Conservation (phyloP, 768 basidiomycete species). For the Tubosaeta brunneosetosa region DNA sequence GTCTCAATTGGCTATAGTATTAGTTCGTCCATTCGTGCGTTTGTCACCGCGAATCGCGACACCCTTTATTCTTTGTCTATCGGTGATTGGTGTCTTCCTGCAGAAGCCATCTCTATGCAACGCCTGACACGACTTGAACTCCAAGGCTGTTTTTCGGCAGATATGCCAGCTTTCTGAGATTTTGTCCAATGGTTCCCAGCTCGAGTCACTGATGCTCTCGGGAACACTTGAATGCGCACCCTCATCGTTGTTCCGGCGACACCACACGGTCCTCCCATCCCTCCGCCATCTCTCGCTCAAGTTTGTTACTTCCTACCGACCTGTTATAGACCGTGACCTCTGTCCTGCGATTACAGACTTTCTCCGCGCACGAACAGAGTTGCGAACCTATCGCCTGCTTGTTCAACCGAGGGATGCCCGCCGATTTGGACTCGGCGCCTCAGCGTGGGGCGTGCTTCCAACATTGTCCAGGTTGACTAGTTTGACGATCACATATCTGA, state of each 20-base stretch:
- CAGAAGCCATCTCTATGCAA: conserved; percentile 48
- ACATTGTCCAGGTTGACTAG: conserved; percentile 48
- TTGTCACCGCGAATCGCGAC: conserved; percentile 49
- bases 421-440: conserved; percentile 62
- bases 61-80: conserved; percentile 52
- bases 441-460: conserved; percentile 68
- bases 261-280: conserved; percentile 48
- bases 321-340: conserved; percentile 52
- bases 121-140: conserved; percentile 64
- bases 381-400: conserved; percentile 51
- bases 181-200: conserved; percentile 54
- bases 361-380: conserved; percentile 47
- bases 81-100: conserved; percentile 59
- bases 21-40: conserved; percentile 38
- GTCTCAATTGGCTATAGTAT: conserved; percentile 36
- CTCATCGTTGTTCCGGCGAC: conserved; percentile 47
- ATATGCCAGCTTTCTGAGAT: conserved; percentile 54
- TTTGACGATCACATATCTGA: conserved; percentile 58
- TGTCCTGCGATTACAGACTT: conserved; percentile 69
- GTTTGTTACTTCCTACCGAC: conserved; percentile 38
- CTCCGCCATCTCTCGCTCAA: conserved; percentile 60
- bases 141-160: conserved; percentile 49
- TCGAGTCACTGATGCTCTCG: conserved; percentile 57
- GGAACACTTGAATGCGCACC: conserved; percentile 50
- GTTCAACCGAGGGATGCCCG: conserved; percentile 41